Evolutionary conservation across 352 stramenopile species (phyloP).

Genomic region (Phytophthora gonapodyides): DNA sequence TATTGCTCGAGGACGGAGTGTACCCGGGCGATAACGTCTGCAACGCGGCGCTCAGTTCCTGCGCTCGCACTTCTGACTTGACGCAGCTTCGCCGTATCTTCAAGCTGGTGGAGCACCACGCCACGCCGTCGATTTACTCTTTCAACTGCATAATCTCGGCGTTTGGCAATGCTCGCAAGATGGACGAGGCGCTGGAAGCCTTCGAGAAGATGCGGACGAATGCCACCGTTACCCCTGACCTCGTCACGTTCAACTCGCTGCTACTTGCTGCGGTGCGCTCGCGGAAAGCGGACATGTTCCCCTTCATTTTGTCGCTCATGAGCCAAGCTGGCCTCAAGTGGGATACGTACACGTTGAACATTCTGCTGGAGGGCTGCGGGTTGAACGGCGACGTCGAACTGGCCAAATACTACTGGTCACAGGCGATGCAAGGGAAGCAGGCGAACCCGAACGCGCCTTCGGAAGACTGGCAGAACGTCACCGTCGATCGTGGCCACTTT

Average conservation of each 20-base stretch:
- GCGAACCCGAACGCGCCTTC: slow-evolving; percentile 1
- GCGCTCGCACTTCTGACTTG: slow-evolving; percentile 63
- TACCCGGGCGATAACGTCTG: slow-evolving; percentile 76
- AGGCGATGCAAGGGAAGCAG: slow-evolving; percentile 37
- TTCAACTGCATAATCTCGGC: slow-evolving; percentile 88
- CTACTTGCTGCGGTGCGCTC: slow-evolving; percentile 62
- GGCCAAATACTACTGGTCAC: slow-evolving; percentile 63
- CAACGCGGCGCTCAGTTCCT: slow-evolving; percentile 72
- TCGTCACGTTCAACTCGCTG: slow-evolving; percentile 77
- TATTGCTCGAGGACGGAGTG: slow-evolving; percentile 68
- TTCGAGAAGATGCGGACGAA: slow-evolving; percentile 50
- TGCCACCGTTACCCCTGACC: slow-evolving; percentile 44
- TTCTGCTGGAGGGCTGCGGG: slow-evolving; percentile 68
- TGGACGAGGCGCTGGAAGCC: slow-evolving; percentile 66
- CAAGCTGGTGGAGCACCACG: slow-evolving; percentile 60
- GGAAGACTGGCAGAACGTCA: slow-evolving; percentile 42
- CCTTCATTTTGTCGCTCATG: slow-evolving; percentile 62
- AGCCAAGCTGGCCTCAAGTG: slow-evolving; percentile 49
- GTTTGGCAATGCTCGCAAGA: slow-evolving; percentile 65
- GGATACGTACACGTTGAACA: slow-evolving; percentile 82
- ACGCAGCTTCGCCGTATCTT: slow-evolving; percentile 66
- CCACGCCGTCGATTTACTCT: slow-evolving; percentile 67
- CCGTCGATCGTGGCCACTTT: slow-evolving; percentile 66
- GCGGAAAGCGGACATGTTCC: slow-evolving; percentile 53
- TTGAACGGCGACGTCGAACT: slow-evolving; percentile 44